Base-by-base conservation (phyloP, 441 rosid genomes). In the Biscutella laevigata region DNA sequence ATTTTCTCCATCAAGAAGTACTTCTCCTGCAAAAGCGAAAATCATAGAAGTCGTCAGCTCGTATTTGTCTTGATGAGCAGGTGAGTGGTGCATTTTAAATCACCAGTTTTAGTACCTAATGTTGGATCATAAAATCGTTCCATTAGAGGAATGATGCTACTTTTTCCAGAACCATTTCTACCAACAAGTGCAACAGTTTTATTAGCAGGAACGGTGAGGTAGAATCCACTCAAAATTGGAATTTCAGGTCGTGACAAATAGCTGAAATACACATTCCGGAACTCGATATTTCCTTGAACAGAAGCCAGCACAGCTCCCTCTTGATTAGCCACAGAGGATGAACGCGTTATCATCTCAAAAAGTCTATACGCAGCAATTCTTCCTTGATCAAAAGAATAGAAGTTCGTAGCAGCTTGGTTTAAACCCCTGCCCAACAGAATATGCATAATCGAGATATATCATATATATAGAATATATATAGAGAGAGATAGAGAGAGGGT, bases 91-190 rank as follows among this genome's bases (percentile, higher is more conserved):
- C 33, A 53, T 53, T 25, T 52, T 13, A 35, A 32, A 53, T 34
- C 6, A 32, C 35, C 55, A 14, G 36, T 54, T 35, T 67, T 29
- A 56, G 45, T 80, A 91, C 96, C 98, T 80, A 91, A 71, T 28
- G 96, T 91, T 45, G 98, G 98, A 74, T 88, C 98, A 75, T 91
- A 91, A 74, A 91, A 88, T 56, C 95, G 82, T 68, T 91, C 95
- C 96, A 91, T 88, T 33, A 91, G 82, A 16, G 98, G 96, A 59
- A 91, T 88, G 47, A 88, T 88, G 64, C 96, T 91, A 70, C 96
- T 88, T 68, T 91, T 91, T 54, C 98, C 98, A 55, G 98, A 91
- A 33, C 98, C 98, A 76, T 86, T 91, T 80, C 98, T 76, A 40
- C 98, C 98, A 57, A 91, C 96, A 74, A 91, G 98, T 38, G 96